A percentile compares a stretch with the other conserved stretches of the same genome.
Conservation (phyloP, 495 filamentous ascomycete genomes). For the Xylaria venustula region DNA sequence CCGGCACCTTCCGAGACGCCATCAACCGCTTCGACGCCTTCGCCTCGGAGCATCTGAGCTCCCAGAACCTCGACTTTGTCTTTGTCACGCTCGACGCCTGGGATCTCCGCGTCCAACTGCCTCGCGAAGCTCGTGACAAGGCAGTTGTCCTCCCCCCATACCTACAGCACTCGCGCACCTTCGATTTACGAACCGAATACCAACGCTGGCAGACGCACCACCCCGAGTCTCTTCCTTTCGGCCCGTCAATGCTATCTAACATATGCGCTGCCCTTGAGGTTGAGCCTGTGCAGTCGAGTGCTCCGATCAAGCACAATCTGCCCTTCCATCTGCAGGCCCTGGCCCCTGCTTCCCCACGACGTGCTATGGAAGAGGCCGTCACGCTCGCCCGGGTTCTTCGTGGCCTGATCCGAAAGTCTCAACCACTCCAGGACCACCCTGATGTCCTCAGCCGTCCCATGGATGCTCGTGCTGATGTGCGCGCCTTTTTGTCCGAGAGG, state of each 20-base stretch:
- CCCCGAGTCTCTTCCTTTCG: slow-evolving; percentile 94
- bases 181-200: slow-evolving; percentile 95
- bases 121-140: slow-evolving; percentile 96
- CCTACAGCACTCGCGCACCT: slow-evolving; percentile 93
- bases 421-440: slow-evolving; percentile 87
- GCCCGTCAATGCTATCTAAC: slow-evolving; percentile 89
- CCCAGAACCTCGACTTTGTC: slow-evolving; percentile 87
- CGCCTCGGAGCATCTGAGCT: slow-evolving; percentile 80
- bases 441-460: slow-evolving; percentile 92
- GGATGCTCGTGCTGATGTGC: slow-evolving; percentile 96
- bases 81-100: slow-evolving; percentile 98
- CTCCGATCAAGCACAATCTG: slow-evolving; percentile 97
- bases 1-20: slow-evolving; percentile 94
- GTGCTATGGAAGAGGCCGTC: slow-evolving; percentile 96
- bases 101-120: slow-evolving; percentile 97
- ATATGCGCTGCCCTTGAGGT: slow-evolving; percentile 96
- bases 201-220: slow-evolving; percentile 98
- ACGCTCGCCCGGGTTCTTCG: slow-evolving; percentile 89
- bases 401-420: slow-evolving; percentile 91
- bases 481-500: slow-evolving; percentile 88
- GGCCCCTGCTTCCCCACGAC: slow-evolving; percentile 92
- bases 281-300: slow-evolving; percentile 92
- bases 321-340: slow-evolving; percentile 97
- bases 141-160: slow-evolving; percentile 95
- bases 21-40: slow-evolving; percentile 93